Percentiles rank a stretch among this genome's conserved stretches.
Evolutionary conservation across 352 stramenopile genomes (phyloP).

Genomic region (Globisporangium canariense): DNA sequence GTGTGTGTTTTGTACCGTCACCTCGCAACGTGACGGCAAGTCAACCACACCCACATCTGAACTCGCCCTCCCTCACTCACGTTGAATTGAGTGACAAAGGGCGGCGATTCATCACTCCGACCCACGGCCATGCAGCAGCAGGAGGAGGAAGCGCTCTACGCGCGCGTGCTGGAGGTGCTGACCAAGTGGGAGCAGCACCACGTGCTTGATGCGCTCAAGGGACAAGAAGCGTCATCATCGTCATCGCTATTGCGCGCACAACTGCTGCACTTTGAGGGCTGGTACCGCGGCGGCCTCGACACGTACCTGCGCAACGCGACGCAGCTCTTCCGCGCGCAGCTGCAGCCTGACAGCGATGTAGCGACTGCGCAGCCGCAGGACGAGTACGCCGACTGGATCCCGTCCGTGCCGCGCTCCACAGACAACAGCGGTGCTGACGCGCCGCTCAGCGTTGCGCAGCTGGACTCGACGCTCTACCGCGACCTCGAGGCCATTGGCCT

Average conservation of each 20-base stretch:
- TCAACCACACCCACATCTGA: not conserved
- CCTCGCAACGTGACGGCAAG: not conserved
- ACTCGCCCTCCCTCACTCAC: not conserved
- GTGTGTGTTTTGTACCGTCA: not conserved
- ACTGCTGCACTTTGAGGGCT: conserved; percentile 56
- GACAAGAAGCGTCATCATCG: not conserved
- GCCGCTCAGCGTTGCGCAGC: conserved; percentile 23
- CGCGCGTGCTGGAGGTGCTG: conserved; percentile 26
- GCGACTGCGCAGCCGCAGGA: not conserved
- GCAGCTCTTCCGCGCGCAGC: conserved; percentile 34
- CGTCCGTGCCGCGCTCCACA: conserved; percentile 38
- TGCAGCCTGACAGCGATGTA: not conserved
- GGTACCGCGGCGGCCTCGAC: conserved; percentile 64
- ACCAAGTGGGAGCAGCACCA: conserved; percentile 38
- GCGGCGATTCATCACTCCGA: too few species aligned
- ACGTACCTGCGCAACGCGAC: conserved; percentile 51
- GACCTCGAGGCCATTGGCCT: conserved; percentile 52
- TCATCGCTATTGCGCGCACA: conserved; percentile 31
- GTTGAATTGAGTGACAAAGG: too few species aligned
- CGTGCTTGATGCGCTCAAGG: conserved; percentile 32
- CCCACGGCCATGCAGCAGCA: not conserved
- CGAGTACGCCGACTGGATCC: conserved; percentile 40
- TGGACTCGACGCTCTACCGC: conserved; percentile 37
- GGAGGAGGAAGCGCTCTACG: conserved; percentile 4
- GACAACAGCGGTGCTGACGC: conserved; percentile 1